A percentile compares a stretch with the other conserved stretches of the same genome.
Evolutionary conservation across 176 grass and related monocot species (phyloP).

Genomic region (Poa pratensis): DNA sequence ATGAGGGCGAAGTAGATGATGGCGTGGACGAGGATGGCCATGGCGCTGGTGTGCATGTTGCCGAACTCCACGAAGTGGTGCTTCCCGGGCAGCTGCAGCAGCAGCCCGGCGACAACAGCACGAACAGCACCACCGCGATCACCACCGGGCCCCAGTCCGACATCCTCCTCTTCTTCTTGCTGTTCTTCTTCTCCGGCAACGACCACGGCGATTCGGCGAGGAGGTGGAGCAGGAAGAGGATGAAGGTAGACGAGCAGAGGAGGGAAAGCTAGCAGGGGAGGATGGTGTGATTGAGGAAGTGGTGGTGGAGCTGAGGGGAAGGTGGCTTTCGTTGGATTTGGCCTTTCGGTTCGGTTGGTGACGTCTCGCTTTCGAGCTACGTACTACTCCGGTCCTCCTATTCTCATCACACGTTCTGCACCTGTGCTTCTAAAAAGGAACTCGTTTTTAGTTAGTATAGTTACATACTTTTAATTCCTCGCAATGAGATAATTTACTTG

Average conservation of each 20-base stretch:
- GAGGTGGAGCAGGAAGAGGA: not conserved
- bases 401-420: not conserved
- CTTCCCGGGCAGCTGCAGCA: slow-evolving; percentile 50
- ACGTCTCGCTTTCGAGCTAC: slow-evolving; percentile 33
- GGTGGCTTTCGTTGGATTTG: not conserved
- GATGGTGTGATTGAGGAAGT: slow-evolving; percentile 10
- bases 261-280: not conserved
- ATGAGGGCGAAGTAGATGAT: slow-evolving; percentile 64
- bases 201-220: too few relatives aligned
- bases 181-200: not conserved
- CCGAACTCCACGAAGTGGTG: slow-evolving; percentile 52
- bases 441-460: not conserved
- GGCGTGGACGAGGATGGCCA: slow-evolving; percentile 58
- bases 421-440: not conserved
- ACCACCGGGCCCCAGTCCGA: slow-evolving; percentile 64
- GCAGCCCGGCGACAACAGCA: slow-evolving; percentile 65
- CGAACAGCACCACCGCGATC: slow-evolving; percentile 59
- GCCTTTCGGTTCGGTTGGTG: slow-evolving; percentile 4
- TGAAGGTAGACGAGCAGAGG: not conserved
- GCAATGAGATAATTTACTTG: not conserved
- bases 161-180: slow-evolving; percentile 10
- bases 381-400: not conserved
- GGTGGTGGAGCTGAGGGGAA: not conserved
- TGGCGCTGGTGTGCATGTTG: slow-evolving; percentile 53
- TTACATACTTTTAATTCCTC: not conserved